These are phyloP conservation scores for Sanghuangporus sanghuang DNA, from an alignment of 1,284 basidiomycete genomes.

Conservation along the genomic window DNA sequence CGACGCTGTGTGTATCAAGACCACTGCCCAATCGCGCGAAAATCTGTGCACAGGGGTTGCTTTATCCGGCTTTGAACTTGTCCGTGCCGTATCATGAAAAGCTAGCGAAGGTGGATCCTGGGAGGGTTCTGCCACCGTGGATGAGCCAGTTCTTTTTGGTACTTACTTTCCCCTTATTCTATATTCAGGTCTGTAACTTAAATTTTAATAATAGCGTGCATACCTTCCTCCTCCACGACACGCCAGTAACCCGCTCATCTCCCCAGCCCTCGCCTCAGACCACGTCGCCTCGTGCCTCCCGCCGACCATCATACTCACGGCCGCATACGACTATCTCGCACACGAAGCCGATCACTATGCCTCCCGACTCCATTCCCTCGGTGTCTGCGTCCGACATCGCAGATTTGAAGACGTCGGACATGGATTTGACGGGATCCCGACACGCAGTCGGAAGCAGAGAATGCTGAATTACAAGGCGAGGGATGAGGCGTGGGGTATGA, in stretches of 20 bases:
- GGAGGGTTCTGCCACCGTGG: slow-evolving; percentile 22
- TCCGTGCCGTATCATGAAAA: slow-evolving; percentile 23
- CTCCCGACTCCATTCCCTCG: slow-evolving; percentile 14
- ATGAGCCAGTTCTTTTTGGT: slow-evolving; percentile 22
- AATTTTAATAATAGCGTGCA: slow-evolving; percentile 5
- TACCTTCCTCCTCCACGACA: slow-evolving; percentile 23
- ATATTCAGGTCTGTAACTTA: background rate
- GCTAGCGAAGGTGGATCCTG: slow-evolving; percentile 21
- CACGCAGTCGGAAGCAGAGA: slow-evolving; percentile 18
- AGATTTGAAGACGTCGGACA: slow-evolving; percentile 23
- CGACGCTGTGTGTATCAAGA: slow-evolving; percentile 16
- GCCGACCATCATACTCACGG: slow-evolving; percentile 22
- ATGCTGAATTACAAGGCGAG: slow-evolving; percentile 20
- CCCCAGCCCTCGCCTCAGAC: slow-evolving; percentile 21
- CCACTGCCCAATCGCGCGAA: slow-evolving; percentile 17
- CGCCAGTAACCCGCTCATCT: slow-evolving; percentile 20
- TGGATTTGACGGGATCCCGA: slow-evolving; percentile 25
- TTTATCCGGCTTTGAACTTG: slow-evolving; percentile 23
- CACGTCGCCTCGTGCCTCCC: slow-evolving; percentile 20
- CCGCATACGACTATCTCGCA: slow-evolving; percentile 25
- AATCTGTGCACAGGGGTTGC: slow-evolving; percentile 19
- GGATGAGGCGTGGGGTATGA: slow-evolving; percentile 25
- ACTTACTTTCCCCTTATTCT: background rate
- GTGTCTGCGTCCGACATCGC: slow-evolving; percentile 18
- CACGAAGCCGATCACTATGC: slow-evolving; percentile 24